These are phyloP conservation scores for Fusarium vanettenii DNA, from an alignment of 2,329 filamentous ascomycete genomes.

Conservation along the genomic window DNA sequence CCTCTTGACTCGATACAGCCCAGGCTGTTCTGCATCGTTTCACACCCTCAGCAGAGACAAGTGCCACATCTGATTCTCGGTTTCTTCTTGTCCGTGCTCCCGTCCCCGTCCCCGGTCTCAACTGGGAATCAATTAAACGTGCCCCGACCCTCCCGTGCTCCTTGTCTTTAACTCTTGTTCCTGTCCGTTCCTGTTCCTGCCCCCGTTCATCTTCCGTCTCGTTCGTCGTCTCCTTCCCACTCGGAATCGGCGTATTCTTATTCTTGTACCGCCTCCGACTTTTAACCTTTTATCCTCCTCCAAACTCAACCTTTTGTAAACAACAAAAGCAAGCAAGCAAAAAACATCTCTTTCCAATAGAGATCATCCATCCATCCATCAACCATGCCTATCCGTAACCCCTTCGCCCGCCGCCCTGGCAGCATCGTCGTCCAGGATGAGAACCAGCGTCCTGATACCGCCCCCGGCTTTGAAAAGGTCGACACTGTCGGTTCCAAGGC, in stretches of 20 bases:
- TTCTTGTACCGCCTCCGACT: background rate
- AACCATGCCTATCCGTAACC: constrained; percentile 78
- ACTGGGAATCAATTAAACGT: constrained; percentile 35
- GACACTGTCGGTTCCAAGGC: constrained; percentile 72
- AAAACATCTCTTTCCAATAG: constrained; percentile 7
- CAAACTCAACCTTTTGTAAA: constrained; percentile 12
- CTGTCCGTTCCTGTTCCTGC: background rate
- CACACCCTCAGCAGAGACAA: constrained; percentile 22
- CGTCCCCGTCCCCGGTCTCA: constrained; percentile 29
- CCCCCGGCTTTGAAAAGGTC: constrained; percentile 67
- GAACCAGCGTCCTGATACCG: constrained; percentile 59
- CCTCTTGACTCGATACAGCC: constrained; percentile 4
- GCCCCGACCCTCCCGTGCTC: constrained; percentile 22
- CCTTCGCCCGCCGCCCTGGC: constrained; percentile 72
- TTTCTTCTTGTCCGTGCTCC: constrained; percentile 17
- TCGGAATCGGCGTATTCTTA: background rate
- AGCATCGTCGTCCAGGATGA: constrained; percentile 61
- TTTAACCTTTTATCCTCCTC: background rate
- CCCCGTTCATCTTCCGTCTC: background rate
- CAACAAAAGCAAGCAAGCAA: background rate
- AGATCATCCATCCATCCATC: constrained; percentile 16
- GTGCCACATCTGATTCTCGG: constrained; percentile 2
- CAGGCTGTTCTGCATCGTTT: constrained; percentile 16
- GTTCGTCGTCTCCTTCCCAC: background rate
- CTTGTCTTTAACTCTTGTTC: constrained; percentile 9